Evolutionary conservation across 2,329 filamentous ascomycete genomes (phyloP).

Genomic region (Colletotrichum sp.): DNA sequence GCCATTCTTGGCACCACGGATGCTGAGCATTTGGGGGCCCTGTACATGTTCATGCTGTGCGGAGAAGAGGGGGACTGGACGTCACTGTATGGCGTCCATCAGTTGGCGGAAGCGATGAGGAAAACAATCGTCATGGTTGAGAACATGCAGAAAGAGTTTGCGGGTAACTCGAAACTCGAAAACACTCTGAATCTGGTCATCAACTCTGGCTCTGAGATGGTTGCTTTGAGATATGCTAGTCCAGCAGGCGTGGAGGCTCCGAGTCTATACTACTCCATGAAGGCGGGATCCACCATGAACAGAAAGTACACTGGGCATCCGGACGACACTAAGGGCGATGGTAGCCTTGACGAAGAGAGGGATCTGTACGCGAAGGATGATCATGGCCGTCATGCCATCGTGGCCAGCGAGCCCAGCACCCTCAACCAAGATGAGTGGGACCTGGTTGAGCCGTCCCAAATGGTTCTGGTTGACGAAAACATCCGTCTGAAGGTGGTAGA

Average conservation of each 20-base stretch:
- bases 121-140: slow-evolving; percentile 2
- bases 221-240: slow-evolving; percentile 6
- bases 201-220: background rate
- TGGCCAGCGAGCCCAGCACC: slow-evolving; percentile 13
- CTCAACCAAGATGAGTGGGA: slow-evolving; percentile 4
- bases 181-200: background rate
- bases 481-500: background rate
- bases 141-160: slow-evolving; percentile 4
- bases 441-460: slow-evolving; percentile 1
- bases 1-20: slow-evolving; percentile 14
- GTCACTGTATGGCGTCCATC: background rate
- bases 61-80: slow-evolving; percentile 11
- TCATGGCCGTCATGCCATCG: background rate
- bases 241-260: background rate
- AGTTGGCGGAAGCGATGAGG: slow-evolving; percentile 7
- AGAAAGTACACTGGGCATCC: slow-evolving; percentile 11
- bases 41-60: slow-evolving; percentile 11
- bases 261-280: slow-evolving; percentile 10
- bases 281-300: background rate
- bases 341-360: background rate
- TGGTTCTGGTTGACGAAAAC: slow-evolving; percentile 1
- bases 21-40: slow-evolving; percentile 1
- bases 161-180: background rate
- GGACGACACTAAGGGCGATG: background rate
- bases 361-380: background rate